phyloP scores from a whole-genome alignment of 768 basidiomycete genomes.

The Xerocomellus dryophilus region DNA sequence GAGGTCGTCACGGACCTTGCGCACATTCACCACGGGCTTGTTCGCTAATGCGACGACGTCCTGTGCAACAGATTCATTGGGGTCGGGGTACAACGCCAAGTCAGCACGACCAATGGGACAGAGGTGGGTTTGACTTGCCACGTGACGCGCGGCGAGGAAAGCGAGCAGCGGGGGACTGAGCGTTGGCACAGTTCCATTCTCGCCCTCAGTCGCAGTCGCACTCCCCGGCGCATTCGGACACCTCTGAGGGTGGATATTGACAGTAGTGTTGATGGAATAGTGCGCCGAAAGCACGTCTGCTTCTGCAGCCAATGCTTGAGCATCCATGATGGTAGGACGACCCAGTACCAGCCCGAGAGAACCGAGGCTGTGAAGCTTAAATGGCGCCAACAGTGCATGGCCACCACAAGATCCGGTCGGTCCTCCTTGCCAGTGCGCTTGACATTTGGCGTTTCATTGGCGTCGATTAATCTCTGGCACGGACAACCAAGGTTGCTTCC shows the following conservation, averaged over 20 bases:
- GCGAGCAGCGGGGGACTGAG: constrained; percentile 40
- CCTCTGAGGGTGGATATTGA: background rate
- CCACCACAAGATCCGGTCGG: too few species aligned
- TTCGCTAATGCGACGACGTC: constrained; percentile 31
- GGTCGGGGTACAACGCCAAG: background rate
- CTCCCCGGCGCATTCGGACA: background rate
- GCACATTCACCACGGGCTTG: constrained; percentile 34
- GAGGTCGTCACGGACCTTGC: constrained; percentile 39
- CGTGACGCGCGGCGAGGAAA: constrained; percentile 32
- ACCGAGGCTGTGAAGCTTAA: background rate
- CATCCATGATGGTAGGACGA: background rate
- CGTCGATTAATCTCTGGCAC: too few species aligned
- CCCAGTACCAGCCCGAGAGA: background rate
- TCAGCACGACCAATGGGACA: background rate
- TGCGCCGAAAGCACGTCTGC: background rate
- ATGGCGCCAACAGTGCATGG: too few species aligned
- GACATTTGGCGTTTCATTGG: too few species aligned
- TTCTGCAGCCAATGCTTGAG: background rate
- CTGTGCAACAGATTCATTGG: constrained; percentile 13
- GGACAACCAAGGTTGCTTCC: too few species aligned
- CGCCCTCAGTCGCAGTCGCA: background rate
- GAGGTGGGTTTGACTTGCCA: constrained; percentile 24
- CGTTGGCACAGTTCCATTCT: constrained; percentile 5
- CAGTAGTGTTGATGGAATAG: background rate
- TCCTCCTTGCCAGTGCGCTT: too few species aligned